Percentiles rank a stretch among this genome's conserved stretches.
phyloP scores from a whole-genome alignment of 208 protist species.

The Polymyxa betae region DNA sequence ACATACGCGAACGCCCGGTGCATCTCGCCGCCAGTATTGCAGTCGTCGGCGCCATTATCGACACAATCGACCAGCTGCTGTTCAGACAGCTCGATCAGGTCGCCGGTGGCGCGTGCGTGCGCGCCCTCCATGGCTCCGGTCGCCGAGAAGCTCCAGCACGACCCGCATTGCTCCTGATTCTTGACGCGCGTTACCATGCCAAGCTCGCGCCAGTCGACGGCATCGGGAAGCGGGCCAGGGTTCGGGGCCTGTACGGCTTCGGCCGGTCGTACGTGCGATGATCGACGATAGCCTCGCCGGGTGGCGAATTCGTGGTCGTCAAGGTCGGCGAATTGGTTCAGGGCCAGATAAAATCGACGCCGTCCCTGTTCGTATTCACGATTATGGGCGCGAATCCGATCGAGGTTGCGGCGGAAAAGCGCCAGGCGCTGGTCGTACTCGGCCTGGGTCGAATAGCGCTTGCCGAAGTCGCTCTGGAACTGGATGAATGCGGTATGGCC shows the following conservation, averaged over 20 bases:
- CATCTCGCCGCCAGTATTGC: slow-evolving; percentile 47
- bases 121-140: slow-evolving; percentile 63
- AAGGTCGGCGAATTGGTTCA: slow-evolving; percentile 53
- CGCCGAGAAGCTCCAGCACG: slow-evolving; percentile 69
- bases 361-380: background rate
- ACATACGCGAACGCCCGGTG: background rate
- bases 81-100: slow-evolving; percentile 57
- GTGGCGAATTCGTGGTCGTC: slow-evolving; percentile 44
- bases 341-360: background rate
- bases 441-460: background rate
- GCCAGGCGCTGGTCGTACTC: slow-evolving; percentile 22
- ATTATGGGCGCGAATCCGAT: slow-evolving; percentile 53
- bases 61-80: slow-evolving; percentile 61
- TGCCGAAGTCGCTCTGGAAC: slow-evolving; percentile 22
- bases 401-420: slow-evolving; percentile 59
- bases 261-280: background rate
- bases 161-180: slow-evolving; percentile 75
- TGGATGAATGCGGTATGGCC: too few relatives aligned
- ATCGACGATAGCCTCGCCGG: slow-evolving; percentile 23
- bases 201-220: slow-evolving; percentile 71
- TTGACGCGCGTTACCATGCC: slow-evolving; percentile 70
- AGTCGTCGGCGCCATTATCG: background rate
- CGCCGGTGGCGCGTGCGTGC: slow-evolving; percentile 49
- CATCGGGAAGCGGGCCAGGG: slow-evolving; percentile 48
- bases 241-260: background rate